phyloP scores from a whole-genome alignment of 1,139 yeast genomes.

The Arxiozyma slooffiae region DNA sequence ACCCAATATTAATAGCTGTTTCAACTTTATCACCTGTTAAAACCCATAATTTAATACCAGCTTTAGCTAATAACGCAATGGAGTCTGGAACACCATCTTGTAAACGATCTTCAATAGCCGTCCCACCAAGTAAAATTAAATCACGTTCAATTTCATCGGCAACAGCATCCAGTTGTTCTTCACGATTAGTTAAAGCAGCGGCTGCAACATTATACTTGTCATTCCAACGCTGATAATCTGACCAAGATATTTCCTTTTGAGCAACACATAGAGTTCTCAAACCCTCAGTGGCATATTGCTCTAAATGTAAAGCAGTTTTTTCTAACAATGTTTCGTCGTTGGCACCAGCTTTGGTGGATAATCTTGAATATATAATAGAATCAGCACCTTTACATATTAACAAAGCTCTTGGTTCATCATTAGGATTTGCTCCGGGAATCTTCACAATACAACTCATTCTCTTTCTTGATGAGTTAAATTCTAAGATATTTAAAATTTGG shows the following conservation, averaged over 20 bases:
- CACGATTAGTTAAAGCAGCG: conserved; percentile 66
- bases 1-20: conserved; percentile 96
- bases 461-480: conserved; percentile 86
- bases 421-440: conserved; percentile 40
- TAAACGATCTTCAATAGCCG: conserved; percentile 92
- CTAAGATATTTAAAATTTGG: conserved; percentile 66
- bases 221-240: conserved; percentile 60
- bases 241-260: conserved; percentile 57
- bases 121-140: conserved; percentile 75
- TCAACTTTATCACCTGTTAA: conserved; percentile 96
- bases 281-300: conserved; percentile 94
- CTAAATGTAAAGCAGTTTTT: conserved; percentile 74
- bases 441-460: conserved; percentile 90
- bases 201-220: conserved; percentile 64
- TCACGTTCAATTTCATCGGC: conserved; percentile 74
- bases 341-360: conserved; percentile 34
- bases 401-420: conserved; percentile 39
- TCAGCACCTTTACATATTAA: conserved; percentile 92
- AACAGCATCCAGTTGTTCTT: conserved; percentile 63
- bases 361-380: conserved; percentile 72
- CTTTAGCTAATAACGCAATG: conserved; percentile 70
- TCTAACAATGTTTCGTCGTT: conserved; percentile 38
- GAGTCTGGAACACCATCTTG: conserved; percentile 96
- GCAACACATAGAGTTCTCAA: conserved; percentile 90
- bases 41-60: conserved; percentile 95